These are phyloP conservation scores for Podospora tetraspora DNA, from an alignment of 495 filamentous ascomycete genomes.

Conservation along the genomic window DNA sequence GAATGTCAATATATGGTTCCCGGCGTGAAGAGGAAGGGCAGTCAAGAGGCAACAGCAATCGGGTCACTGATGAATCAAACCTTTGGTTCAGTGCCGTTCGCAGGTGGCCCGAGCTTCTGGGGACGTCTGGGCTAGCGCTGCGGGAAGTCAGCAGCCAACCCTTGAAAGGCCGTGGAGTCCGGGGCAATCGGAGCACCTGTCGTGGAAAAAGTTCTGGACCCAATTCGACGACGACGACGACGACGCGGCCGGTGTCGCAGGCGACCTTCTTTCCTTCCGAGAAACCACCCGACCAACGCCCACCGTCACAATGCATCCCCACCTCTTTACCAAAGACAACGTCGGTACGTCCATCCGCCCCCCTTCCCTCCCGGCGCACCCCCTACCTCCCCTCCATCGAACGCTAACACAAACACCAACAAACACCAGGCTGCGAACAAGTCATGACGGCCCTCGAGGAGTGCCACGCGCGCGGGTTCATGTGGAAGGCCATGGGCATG, in stretches of 20 bases:
- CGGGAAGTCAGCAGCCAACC: too few relatives aligned
- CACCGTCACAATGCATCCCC: conserved; percentile 78
- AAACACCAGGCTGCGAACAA: conserved; percentile 72
- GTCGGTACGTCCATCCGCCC: conserved; percentile 54
- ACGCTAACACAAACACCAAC: neutral
- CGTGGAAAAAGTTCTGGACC: neutral
- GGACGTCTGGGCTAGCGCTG: neutral
- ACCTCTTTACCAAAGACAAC: conserved; percentile 88
- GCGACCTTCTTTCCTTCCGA: neutral
- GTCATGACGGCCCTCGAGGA: conserved; percentile 90
- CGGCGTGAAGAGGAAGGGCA: neutral
- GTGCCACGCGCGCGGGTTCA: conserved; percentile 88
- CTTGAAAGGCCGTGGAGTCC: too few relatives aligned
- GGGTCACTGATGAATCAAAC: neutral
- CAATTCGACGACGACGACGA: neutral
- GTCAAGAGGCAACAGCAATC: neutral
- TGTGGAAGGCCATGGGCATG: conserved; percentile 80
- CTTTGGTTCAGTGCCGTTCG: neutral
- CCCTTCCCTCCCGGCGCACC: neutral
- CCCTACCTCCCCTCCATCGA: neutral
- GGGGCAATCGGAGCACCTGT: too few relatives aligned
- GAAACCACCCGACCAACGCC: neutral
- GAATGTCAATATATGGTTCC: neutral
- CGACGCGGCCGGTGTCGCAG: neutral
- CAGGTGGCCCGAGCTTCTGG: neutral